Base-by-base conservation (phyloP, 495 filamentous ascomycete species). In the Penicillium psychrofluorescens region DNA sequence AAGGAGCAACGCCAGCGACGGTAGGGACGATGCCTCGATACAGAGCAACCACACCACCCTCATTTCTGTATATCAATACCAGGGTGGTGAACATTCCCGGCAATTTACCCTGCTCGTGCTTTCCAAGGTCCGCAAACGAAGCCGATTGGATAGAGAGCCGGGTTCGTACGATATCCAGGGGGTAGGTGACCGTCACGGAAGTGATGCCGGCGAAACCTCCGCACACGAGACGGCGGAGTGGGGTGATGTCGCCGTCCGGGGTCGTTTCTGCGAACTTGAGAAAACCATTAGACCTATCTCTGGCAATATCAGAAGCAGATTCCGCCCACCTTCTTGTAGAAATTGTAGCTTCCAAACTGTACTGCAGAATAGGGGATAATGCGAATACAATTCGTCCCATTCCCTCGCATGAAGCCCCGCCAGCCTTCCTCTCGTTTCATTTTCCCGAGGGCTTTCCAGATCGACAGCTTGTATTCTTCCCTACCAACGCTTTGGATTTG, bases 331-430 rank as follows among this genome's bases (percentile, higher is more conserved):
- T 81, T 79, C 70, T 95, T 96, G 64, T 97, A 98, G 50, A 97
- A 84, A 58, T 91, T 96, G 63, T 97, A 98, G 57, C 88, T 91
- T 34, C 90, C 88, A 67, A 98, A 98, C 62, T 98, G 92, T 15
- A 98, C 92, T 1, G 92, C 92, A 34, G 90, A 95, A 64, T 98
- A 98, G 10, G 92, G 92, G 34, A 98, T 87, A 42, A 98, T 98
- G 39, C 92, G 86, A 55, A 97, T 89, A 68, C 92, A 98, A 65
- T 98, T 98, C 36, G 90, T 95, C 42, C 92, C 92, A 60, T 98
- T 98, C 28, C 92, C 92, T 49, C 89, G 78, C 90, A 98, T 90
- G 54, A 95, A 91, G 3, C 92, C 92, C 60, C 79, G 80, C 87
- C 88, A 95, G 14, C 92, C 92, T 68, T 98, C 92, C 59, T 98